Base-by-base conservation (phyloP, 768 basidiomycete species). In the Asterophora parasitica region DNA sequence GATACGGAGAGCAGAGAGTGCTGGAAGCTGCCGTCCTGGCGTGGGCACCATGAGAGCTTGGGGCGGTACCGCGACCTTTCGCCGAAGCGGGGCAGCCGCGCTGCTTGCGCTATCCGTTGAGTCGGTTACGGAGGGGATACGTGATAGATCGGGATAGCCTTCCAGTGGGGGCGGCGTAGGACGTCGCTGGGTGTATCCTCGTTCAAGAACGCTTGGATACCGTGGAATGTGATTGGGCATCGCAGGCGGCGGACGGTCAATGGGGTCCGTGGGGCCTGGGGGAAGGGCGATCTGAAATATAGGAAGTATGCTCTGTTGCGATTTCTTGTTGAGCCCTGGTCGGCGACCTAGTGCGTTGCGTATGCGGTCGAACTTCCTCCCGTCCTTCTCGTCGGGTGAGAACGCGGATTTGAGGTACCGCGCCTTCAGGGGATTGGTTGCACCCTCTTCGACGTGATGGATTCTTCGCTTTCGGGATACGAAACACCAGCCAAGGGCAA, bases 161-260 rank as follows among this genome's bases (percentile, higher is more conserved):
- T 50, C 38, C 16, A 51, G 41, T 10, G 47, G 52, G 44, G 61
- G 55, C 57, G 64, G 46, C 52, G 54, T 43, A 54, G 61, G 42
- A 48, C 59, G 52, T 51, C 58, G 44, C 38, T 49, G 48, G 11
- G 44, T 20, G 49, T 52, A 59, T 16, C 61, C 58, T 26, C 67
- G 62, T 42, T 73, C 70, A 12, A 71, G 66, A 6, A 64, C 54
- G 44, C 64, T 68, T 3, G 69, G 69, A 49, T 69, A 69, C 30
- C 58, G 61, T 16, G 68, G 66, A 48, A 65, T 56, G 36, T 61
- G 57, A 8, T 58, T 55, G 17, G 64, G 58, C 35, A 58, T 57
- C 11, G 60, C 50, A 19, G 65, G 63, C 40, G 62, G 51, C 17
- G 68, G 66, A 38, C 56, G 60, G 33, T 60, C 55, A 27, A 68